Evolutionary conservation across 1,139 yeast genomes (phyloP), one percentile per base, ranked within the genome.

Genomic region (Magnusiomyces tetraspermus): DNA sequence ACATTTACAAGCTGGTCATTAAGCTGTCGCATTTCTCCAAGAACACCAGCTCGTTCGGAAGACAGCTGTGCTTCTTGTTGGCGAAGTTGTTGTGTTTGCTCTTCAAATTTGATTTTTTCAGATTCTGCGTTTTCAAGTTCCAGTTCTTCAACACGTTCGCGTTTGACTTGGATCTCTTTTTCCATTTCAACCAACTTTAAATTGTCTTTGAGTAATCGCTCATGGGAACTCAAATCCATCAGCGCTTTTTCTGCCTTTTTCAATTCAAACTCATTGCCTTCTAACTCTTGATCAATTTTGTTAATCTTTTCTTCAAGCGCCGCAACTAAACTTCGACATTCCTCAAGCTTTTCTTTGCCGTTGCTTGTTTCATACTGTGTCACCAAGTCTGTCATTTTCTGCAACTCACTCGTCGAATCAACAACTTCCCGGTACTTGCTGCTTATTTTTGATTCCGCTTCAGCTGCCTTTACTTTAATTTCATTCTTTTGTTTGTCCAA

Each of bases 21-120:
- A 58, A 92, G 74, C 63, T 92, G 97, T 57, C 82, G 82, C 42
- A 87, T 76, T 67, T 92, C 97, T 33, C 98, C 99, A 40, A 80
- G 67, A 60, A 82, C 83, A 26, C 90, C 83, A 5, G 96, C 87
- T 60, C 85, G 81, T 50, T 79, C 77, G 0, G 90, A 75, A 55
- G 83, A 83, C 49, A 87, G 68, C 11, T 69, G 68, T 8, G 87
- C 75, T 51, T 83, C 79, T 41, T 72, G 67, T 11, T 73, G 72
- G 53, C 92, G 77, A 41, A 92, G 69, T 22, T 65, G 60, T 48
- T 70, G 69, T 1, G 92, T 78, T 52, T 79, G 76, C 24, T 73
- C 70, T 58, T 86, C 84, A 63, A 84, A 92, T 56, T 76, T 75
- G 1, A 78, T 79, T 58, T 85, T 75, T 54, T 81, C 79, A 1